phyloP scores from a whole-genome alignment of 108 stramenopile genomes.

The Conticribra guillardii region DNA sequence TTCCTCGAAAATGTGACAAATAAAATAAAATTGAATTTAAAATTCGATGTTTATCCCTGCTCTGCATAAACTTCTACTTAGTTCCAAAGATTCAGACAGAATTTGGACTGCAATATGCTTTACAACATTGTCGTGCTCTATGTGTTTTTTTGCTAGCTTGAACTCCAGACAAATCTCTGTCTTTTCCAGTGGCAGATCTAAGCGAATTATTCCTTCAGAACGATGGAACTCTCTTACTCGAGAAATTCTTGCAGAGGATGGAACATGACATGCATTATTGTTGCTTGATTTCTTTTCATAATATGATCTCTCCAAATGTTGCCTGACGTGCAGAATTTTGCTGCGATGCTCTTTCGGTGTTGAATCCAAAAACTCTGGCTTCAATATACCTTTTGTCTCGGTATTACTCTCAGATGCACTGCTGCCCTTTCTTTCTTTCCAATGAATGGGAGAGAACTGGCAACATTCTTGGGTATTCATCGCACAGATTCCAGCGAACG shows the following conservation, averaged over 20 bases:
- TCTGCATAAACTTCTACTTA: neutral
- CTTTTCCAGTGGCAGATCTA: neutral
- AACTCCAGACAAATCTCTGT: neutral
- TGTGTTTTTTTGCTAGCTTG: neutral
- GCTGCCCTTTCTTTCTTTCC: neutral
- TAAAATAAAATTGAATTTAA: neutral
- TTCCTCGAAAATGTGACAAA: neutral
- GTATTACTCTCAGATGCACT: too few relatives aligned
- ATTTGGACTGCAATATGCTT: neutral
- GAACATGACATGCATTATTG: neutral
- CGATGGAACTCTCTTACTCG: neutral
- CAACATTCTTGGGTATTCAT: neutral
- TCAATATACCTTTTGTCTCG: neutral
- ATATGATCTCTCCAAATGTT: neutral
- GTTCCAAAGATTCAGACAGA: neutral
- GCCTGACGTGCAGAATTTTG: neutral
- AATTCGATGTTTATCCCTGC: neutral
- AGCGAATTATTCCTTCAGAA: neutral
- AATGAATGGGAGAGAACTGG: neutral
- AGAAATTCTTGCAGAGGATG: neutral
- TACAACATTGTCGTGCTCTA: neutral
- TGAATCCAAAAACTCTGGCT: neutral
- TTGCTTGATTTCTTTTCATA: neutral
- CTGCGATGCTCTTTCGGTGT: neutral
- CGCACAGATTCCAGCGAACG: neutral